Evolutionary conservation across 371 early-diverging fungal genomes (phyloP), one percentile per base, ranked within the genome.

Genomic region (Rhizopus delemar): DNA sequence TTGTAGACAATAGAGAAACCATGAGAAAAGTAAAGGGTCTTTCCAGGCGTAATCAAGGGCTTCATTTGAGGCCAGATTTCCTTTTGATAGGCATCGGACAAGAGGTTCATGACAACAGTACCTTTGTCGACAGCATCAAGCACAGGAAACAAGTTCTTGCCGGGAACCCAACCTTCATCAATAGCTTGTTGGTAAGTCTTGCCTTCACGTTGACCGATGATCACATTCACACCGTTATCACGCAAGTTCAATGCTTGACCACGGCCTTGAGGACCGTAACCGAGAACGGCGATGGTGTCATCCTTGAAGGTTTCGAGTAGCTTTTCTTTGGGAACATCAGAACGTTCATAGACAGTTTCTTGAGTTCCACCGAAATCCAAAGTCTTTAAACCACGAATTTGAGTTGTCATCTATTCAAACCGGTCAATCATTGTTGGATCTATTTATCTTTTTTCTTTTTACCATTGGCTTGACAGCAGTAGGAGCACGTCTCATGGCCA

Each of bases 21-120:
- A 84, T 98, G 97, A 57, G 93, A 93, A 81, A 98, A 98, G 86
- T 94, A 96, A 56, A 98, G 90, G 32, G 97, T 96, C 89, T 98
- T 98, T 72, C 96, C 98, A 66, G 93, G 92, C 68, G 95, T 95
- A 59, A 98, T 71, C 71, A 88, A 85, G 54, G 91, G 90, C 83
- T 90, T 88, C 82, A 98, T 84, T 63, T 87, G 73, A 69, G 90
- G 85, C 98, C 98, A 98, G 67, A 89, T 84, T 57, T 90, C 90
- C 79, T 86, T 93, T 77, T 98, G 98, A 53, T 90, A 94, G 50
- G 98, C 98, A 80, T 98, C 98, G 8, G 96, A 95, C 34, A 98
- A 86, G 62, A 98, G 81, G 90, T 96, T 93, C 90, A 95, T 89
- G 80, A 98, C 86, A 74, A 95, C 87, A 61, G 91, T 88, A 66